Conservation (phyloP, 2,329 filamentous ascomycete genomes). For the Parastagonospora nodorum region DNA sequence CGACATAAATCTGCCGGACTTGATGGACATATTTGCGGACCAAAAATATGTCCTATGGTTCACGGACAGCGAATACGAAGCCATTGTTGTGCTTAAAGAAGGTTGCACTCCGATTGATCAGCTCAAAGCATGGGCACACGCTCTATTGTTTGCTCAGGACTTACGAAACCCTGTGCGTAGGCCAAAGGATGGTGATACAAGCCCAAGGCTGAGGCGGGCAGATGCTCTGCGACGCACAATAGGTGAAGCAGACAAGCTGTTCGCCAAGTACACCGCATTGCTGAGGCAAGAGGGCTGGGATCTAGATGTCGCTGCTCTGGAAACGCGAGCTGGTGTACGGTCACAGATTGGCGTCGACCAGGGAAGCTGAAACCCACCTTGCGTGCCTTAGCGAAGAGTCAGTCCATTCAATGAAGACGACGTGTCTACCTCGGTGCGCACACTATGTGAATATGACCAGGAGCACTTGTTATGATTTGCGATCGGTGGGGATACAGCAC, state of each 20-base stretch:
- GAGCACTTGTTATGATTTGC: too few species aligned
- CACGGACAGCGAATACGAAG: slow-evolving; percentile 39
- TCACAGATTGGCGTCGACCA: slow-evolving; percentile 15
- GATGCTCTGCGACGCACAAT: slow-evolving; percentile 49
- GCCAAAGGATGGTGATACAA: slow-evolving; percentile 15
- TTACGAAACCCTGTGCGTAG: slow-evolving; percentile 13
- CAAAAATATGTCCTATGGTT: slow-evolving; percentile 68
- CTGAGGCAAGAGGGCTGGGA: slow-evolving; percentile 67
- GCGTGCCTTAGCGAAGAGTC: too few species aligned
- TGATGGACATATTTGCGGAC: slow-evolving; percentile 58
- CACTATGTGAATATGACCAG: too few species aligned
- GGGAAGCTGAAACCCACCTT: too few species aligned
- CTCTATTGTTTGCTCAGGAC: slow-evolving; percentile 54
- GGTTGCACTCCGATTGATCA: slow-evolving; percentile 56
- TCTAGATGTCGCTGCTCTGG: slow-evolving; percentile 65
- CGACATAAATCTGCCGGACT: slow-evolving; percentile 49
- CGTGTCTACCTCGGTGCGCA: too few species aligned
- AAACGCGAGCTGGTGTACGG: slow-evolving; percentile 63
- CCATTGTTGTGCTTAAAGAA: slow-evolving; percentile 68
- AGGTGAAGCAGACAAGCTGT: slow-evolving; percentile 47
- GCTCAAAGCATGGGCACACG: slow-evolving; percentile 67
- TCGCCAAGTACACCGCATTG: slow-evolving; percentile 51
- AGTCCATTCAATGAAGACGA: too few species aligned
- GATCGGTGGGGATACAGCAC: too few species aligned
- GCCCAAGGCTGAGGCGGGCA: slow-evolving; percentile 47